Percentiles rank a stretch among this genome's conserved stretches.
phyloP scores from a whole-genome alignment of 2,329 filamentous ascomycete species.

The Ascochyta fabae region DNA sequence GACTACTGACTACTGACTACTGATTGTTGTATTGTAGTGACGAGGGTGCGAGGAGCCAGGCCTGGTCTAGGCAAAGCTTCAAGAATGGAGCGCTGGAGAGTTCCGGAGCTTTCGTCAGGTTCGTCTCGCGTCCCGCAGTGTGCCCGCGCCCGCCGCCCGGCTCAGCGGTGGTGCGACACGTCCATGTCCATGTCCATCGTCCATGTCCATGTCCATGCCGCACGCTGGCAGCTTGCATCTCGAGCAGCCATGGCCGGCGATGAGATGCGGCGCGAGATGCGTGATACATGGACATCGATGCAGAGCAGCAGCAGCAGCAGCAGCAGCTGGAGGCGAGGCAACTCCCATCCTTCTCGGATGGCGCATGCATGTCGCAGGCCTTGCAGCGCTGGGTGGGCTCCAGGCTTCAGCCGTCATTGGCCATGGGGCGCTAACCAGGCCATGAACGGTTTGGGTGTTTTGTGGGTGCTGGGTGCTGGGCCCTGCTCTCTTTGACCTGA shows the following conservation, averaged over 20 bases:
- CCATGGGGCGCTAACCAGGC: background rate
- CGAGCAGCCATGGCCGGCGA: background rate
- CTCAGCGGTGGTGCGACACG: background rate
- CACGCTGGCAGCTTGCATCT: background rate
- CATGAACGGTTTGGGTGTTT: conserved; percentile 8
- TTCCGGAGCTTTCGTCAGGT: conserved; percentile 1
- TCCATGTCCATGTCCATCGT: no score
- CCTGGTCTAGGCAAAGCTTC: background rate
- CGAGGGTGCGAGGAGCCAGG: conserved; percentile 6
- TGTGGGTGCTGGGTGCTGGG: background rate
- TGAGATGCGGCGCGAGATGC: background rate
- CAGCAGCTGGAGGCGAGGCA: conserved; percentile 7
- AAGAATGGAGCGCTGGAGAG: conserved; percentile 7
- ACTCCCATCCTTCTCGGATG: conserved; percentile 3
- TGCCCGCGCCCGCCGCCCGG: background rate
- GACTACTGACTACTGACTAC: no score
- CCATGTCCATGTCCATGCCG: no score
- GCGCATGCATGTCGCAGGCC: conserved; percentile 12
- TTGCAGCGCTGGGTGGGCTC: background rate
- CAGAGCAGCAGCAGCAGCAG: conserved; percentile 1
- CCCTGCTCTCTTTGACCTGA: background rate
- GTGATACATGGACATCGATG: background rate
- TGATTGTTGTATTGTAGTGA: background rate
- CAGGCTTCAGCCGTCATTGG: conserved; percentile 1
- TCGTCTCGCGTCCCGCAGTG: conserved; percentile 7